These are phyloP conservation scores for Mrakia hoshinonis DNA, from an alignment of 768 basidiomycete genomes.

Conservation along the genomic window DNA sequence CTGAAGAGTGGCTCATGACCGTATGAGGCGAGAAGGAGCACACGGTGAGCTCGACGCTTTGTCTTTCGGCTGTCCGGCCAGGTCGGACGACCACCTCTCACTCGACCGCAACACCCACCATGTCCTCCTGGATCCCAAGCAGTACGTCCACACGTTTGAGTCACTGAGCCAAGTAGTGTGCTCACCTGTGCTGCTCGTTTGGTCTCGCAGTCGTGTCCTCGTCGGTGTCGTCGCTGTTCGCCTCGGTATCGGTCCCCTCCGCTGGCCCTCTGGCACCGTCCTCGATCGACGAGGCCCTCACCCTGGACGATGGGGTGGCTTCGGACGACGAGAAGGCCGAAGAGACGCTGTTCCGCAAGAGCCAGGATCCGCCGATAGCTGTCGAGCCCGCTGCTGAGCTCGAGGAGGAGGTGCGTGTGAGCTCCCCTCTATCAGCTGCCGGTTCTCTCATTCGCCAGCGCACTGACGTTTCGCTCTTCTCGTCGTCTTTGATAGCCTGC, in stretches of 20 bases:
- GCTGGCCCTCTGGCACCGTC: background rate
- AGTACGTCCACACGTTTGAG: background rate
- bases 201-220: background rate
- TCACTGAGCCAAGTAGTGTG: no score
- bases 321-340: background rate
- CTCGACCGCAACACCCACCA: background rate
- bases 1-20: background rate
- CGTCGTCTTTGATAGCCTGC: background rate
- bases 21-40: background rate
- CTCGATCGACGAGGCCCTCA: background rate
- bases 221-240: slow-evolving; percentile 11
- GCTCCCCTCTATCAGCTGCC: background rate
- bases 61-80: no score
- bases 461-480: background rate
- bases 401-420: background rate
- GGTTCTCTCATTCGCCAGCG: background rate
- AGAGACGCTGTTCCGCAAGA: background rate
- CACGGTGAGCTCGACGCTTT: no score
- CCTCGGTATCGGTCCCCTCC: slow-evolving; percentile 3
- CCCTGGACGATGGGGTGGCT: background rate
- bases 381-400: background rate
- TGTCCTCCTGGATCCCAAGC: slow-evolving; percentile 11
- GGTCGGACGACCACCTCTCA: no score
- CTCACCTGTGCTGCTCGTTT: background rate
- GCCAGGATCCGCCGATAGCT: background rate